phyloP scores from a whole-genome alignment of 129 eudicot species.

The Arctium minus region DNA sequence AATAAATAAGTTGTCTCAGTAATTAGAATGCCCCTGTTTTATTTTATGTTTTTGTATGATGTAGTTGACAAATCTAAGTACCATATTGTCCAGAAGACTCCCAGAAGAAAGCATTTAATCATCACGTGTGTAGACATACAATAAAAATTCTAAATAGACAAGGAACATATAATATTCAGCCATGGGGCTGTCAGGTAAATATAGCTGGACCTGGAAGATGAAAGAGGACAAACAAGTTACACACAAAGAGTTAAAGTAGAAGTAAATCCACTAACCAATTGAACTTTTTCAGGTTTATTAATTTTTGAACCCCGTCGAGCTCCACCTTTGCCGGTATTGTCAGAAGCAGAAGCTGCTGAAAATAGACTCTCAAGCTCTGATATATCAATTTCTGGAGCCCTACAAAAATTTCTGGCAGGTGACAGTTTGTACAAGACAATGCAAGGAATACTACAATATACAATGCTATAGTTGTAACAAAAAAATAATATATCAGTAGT shows the following conservation, averaged over 20 bases:
- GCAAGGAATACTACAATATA: not conserved
- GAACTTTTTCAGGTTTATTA: constrained; percentile 88
- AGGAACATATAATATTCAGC: not conserved
- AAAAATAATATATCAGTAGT: not conserved
- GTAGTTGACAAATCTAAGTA: not conserved
- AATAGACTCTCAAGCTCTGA: constrained; percentile 88
- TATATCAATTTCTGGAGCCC: constrained; percentile 97
- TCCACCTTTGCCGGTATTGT: constrained; percentile 54
- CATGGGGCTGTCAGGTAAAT: not conserved
- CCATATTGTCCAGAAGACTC: not conserved
- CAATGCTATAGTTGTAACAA: not conserved
- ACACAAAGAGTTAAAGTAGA: constrained; percentile 5
- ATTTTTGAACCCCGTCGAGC: constrained; percentile 66
- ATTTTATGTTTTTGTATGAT: not conserved
- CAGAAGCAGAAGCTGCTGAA: constrained; percentile 77
- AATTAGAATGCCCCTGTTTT: not conserved
- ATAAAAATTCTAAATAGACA: not conserved
- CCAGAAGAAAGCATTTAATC: not conserved
- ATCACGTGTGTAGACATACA: no score
- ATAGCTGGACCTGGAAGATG: constrained; percentile 15
- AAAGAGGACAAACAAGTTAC: constrained; percentile 3
- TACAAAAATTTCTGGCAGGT: constrained; percentile 28
- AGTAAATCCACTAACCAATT: constrained; percentile 59
- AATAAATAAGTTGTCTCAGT: not conserved
- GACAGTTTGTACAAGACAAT: constrained; percentile 10